phyloP scores from a whole-genome alignment of 495 filamentous ascomycete species.

The Articulospora tetracladia region DNA sequence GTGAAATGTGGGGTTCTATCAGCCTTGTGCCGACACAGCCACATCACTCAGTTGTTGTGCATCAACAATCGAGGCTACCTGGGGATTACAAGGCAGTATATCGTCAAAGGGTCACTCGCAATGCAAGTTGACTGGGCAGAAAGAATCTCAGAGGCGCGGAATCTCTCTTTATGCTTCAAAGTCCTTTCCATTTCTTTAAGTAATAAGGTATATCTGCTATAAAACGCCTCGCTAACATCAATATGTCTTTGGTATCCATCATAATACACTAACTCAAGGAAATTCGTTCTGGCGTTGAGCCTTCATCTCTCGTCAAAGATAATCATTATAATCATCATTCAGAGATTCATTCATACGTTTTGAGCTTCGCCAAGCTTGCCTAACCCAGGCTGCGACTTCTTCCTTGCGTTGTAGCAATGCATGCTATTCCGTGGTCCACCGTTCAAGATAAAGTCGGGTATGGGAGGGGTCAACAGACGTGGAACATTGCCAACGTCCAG shows the following conservation, averaged over 20 bases:
- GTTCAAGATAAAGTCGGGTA: slow-evolving; percentile 53
- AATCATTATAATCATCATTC: neutral
- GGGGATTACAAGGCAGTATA: too few species aligned
- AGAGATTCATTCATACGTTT: slow-evolving; percentile 6
- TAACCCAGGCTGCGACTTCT: slow-evolving; percentile 8
- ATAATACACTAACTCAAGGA: slow-evolving; percentile 18
- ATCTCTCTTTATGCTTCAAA: neutral
- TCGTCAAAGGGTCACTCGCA: too few species aligned
- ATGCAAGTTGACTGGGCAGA: too few species aligned
- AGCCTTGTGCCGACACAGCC: neutral
- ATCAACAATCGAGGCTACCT: neutral
- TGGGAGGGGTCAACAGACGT: slow-evolving; percentile 49
- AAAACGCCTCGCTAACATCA: slow-evolving; percentile 26
- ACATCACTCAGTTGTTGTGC: neutral
- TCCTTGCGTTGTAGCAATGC: slow-evolving; percentile 29
- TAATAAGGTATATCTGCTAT: slow-evolving; percentile 23
- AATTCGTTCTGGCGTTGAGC: slow-evolving; percentile 24
- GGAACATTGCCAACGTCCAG: slow-evolving; percentile 29
- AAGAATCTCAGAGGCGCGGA: too few species aligned
- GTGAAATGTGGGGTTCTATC: neutral
- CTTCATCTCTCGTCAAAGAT: slow-evolving; percentile 14
- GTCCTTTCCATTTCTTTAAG: slow-evolving; percentile 7
- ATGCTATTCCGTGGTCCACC: slow-evolving; percentile 42
- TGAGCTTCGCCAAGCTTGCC: slow-evolving; percentile 8
- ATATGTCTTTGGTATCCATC: slow-evolving; percentile 21